Evolutionary conservation across 768 basidiomycete genomes (phyloP), one percentile per base, ranked within the genome.

Genomic region (Termitomyces sp.): DNA sequence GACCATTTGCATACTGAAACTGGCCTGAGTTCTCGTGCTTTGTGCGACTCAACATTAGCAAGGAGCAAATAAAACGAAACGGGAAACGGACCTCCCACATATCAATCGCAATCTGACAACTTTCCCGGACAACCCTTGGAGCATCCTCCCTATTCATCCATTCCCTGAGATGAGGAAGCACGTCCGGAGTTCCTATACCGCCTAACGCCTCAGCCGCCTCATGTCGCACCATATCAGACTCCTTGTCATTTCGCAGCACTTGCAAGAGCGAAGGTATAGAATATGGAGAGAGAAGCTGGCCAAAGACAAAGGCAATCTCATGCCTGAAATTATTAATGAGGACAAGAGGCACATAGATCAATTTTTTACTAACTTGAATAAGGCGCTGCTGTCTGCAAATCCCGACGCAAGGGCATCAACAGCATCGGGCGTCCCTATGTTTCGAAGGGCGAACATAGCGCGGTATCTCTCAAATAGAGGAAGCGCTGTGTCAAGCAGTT

Each of bases 181-280:
- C 94, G 53, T 96, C 94, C 0, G 92, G 91, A 2, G 89, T 93
- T 28, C 88, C 95, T 55, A 99, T 98, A 5, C 96, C 93, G n/a
- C 97, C 97, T 0, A 99, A 80, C 7, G 97, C 97, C 71, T 99
- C 97, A 3, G 97, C 97, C 26, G 96, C 97, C 71, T 99, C 97
- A 63, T 99, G 97, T 33, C 97, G 84, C 10, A 99, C 97, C 96
- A 99, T 98, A 55, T 94, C 93, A 11, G 87, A 87, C 70, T 98
- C 97, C 1, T 73, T 67, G 1, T 68, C 54, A 61, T 94, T 74
- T 61, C 82, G 76, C n/a, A 99, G 77, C 30, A 96, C 91, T 40
- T 80, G 71, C 37, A 98, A 68, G 33, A 99, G 77, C 0, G 90
- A 80, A 10, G 95, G 94, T 21, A 98, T 89, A 0, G 94, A 89